These are phyloP conservation scores for Mortierella alpina DNA, from an alignment of 192 early-diverging fungal genomes.

Conservation along the genomic window DNA sequence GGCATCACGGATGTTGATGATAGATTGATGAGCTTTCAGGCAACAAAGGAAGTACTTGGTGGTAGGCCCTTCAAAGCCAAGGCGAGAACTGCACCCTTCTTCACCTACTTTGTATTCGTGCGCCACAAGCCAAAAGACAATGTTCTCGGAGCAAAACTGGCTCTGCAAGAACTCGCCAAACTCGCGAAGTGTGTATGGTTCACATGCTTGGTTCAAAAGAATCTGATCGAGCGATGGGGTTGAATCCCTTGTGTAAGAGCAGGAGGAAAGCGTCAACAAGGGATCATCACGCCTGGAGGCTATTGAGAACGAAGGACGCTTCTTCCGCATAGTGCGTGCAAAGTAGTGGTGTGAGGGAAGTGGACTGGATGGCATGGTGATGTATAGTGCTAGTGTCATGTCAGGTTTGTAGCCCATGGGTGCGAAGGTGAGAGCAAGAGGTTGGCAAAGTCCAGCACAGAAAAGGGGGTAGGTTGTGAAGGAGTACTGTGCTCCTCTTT, in stretches of 20 bases:
- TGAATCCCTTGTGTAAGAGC: not conserved
- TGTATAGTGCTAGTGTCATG: no score
- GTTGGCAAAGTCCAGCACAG: no score
- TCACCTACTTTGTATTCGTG: conserved; percentile 41
- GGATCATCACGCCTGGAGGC: no score
- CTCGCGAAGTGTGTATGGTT: conserved; percentile 23
- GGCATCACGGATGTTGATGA: not conserved
- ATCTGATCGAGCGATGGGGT: conserved; percentile 19
- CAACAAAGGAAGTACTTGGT: not conserved
- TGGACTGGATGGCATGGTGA: no score
- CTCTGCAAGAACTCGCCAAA: conserved; percentile 49
- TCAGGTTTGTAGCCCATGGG: no score
- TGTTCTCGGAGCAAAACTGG: conserved; percentile 54
- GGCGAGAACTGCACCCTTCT: not conserved
- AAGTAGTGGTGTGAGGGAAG: no score
- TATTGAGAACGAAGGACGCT: no score
- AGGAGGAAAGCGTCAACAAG: no score
- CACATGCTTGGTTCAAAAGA: conserved; percentile 8
- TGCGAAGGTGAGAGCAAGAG: no score
- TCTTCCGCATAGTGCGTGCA: no score
- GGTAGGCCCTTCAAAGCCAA: not conserved
- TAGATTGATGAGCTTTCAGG: not conserved
- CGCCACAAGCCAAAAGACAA: conserved; percentile 51
- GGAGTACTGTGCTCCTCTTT: no score
- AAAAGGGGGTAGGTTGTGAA: no score